Base-by-base conservation (phyloP, 768 basidiomycete genomes). In the Calocera cornea region DNA sequence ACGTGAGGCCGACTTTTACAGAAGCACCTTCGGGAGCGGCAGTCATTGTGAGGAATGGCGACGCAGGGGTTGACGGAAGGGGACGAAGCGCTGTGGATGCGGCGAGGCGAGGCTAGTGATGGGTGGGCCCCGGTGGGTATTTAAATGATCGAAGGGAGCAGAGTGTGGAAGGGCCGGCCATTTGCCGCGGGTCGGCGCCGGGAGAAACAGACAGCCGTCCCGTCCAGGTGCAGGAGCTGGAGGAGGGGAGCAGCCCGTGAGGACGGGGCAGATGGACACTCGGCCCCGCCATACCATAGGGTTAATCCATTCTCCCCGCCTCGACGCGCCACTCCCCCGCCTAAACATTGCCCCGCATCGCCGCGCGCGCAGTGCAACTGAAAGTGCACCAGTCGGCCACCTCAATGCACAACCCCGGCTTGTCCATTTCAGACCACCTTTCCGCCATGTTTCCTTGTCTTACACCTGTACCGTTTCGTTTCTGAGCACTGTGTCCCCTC, bases 191-290 rank as follows among this genome's bases (percentile, higher is more conserved):
- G 54, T 29, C 54, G 54, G 54, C 54, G 8, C 31, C 54, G 54
- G 54, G 54, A 60, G 54, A 60, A 60, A 60, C 54, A 60, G 54
- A 27, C 54, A 60, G 24, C 54, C 54, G 54, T 27, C 11, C 54
- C 54, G 54, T 27, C 11, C 11, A 60, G 44, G 44, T 47, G 27
- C 31, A 60, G 14, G 54, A 16, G 16, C 44, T 24, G 19, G 44
- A 47, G 54, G 14, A 27, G 10, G 54, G 54, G 27, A 60, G 31
- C 14, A 33, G 54, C 22, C 11, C 16, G 54, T 60, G 54, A 60
- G 31, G n/a, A n/a, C n/a, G 16, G 54, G 27, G 27, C 27, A 27
- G 54, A 33, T 27, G 31, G 54, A 27, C 54, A n/a, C n/a, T n/a
- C n/a, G 7, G 10, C 54, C 5, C 31, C 54, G 14, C 14, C 31